Percentiles rank a stretch among this genome's conserved stretches.
phyloP scores from a whole-genome alignment of 2,329 filamentous ascomycete genomes.

The Pestalotiopsis sp. region DNA sequence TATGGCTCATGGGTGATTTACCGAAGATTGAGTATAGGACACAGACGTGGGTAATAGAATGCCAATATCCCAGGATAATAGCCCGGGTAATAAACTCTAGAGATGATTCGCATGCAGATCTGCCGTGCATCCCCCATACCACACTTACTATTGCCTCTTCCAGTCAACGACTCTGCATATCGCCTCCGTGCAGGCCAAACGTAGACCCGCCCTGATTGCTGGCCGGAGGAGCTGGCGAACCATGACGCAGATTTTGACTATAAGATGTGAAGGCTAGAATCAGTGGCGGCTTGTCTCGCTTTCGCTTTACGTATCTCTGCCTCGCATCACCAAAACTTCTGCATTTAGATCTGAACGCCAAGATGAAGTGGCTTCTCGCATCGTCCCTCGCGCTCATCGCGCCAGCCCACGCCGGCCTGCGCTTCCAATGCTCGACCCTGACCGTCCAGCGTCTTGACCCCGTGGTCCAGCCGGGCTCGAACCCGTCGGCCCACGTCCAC shows the following conservation, averaged over 20 bases:
- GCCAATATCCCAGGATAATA: background rate
- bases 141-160: background rate
- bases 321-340: background rate
- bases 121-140: background rate
- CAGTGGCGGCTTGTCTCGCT: background rate
- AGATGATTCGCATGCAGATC: background rate
- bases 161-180: background rate
- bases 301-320: background rate
- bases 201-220: background rate
- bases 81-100: background rate
- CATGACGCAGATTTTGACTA: background rate
- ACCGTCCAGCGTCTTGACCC: conserved; percentile 34
- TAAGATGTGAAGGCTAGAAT: background rate
- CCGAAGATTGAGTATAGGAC: background rate
- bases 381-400: background rate
- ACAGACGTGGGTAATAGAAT: background rate
- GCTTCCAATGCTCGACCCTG: conserved; percentile 32
- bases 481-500: conserved; percentile 32
- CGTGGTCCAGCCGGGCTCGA: conserved; percentile 30
- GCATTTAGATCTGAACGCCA: background rate
- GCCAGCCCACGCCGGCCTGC: conserved; percentile 32
- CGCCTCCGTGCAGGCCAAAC: background rate
- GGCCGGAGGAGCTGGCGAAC: background rate
- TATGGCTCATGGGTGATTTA: background rate
- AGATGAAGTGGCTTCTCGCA: conserved; percentile 5